Conservation (phyloP, 768 basidiomycete species). For the Ramaria sp. region DNA sequence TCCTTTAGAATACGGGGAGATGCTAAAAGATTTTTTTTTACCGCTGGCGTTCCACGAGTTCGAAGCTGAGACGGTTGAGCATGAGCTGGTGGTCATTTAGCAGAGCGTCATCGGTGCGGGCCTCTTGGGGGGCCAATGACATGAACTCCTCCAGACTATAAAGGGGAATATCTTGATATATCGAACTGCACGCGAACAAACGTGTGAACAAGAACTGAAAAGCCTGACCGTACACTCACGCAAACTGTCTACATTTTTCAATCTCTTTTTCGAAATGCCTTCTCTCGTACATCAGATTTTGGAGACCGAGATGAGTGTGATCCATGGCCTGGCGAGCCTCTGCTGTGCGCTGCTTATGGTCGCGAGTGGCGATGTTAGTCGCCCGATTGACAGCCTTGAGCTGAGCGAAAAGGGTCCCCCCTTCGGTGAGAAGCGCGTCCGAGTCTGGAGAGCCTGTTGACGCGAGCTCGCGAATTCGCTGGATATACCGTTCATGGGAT, state of each 20-base stretch:
- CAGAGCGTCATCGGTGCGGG: slow-evolving; percentile 48
- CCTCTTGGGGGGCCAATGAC: slow-evolving; percentile 56
- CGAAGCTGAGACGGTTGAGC: slow-evolving; percentile 80
- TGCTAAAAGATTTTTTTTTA: slow-evolving; percentile 24
- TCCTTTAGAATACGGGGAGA: not conserved
- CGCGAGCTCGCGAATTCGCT: slow-evolving; percentile 9
- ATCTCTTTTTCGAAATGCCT: slow-evolving; percentile 86
- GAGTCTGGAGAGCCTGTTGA: not conserved
- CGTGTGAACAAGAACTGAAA: not conserved
- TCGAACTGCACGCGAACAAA: slow-evolving; percentile 40
- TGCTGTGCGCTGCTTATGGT: slow-evolving; percentile 59
- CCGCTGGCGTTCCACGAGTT: slow-evolving; percentile 84
- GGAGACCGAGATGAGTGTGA: slow-evolving; percentile 74
- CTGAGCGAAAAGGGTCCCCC: slow-evolving; percentile 66
- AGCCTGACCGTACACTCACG: slow-evolving; percentile 37
- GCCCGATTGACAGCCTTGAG: slow-evolving; percentile 72
- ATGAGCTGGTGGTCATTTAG: slow-evolving; percentile 73
- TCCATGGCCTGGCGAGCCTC: slow-evolving; percentile 85
- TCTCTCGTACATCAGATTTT: slow-evolving; percentile 84
- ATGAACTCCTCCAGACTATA: slow-evolving; percentile 61
- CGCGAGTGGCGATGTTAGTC: slow-evolving; percentile 59
- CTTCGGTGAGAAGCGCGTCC: slow-evolving; percentile 15
- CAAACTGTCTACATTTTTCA: slow-evolving; percentile 86
- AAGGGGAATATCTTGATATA: slow-evolving; percentile 80
- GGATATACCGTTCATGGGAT: slow-evolving; percentile 3